Evolutionary conservation across 2,329 filamentous ascomycete species (phyloP).

Genomic region (Dissoconium aciculare): DNA sequence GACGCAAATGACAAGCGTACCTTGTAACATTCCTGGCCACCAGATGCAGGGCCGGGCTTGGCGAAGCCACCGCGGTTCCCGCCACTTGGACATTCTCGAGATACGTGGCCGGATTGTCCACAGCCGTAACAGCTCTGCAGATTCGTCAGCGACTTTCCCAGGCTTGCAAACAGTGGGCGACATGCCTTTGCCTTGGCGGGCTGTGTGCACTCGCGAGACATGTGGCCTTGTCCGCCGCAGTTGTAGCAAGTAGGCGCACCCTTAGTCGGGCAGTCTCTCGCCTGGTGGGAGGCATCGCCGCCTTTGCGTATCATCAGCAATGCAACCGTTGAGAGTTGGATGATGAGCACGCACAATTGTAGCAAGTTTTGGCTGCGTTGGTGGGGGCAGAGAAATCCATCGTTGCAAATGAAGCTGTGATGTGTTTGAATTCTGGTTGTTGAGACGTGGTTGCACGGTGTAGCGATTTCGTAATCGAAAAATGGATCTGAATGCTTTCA

Average conservation of each 20-base stretch:
- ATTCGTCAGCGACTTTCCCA: constrained; percentile 20
- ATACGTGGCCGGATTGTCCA: constrained; percentile 77
- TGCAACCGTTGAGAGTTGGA: no score
- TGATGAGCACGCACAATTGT: constrained; percentile 48
- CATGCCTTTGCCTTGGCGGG: constrained; percentile 71
- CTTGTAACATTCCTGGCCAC: constrained; percentile 34
- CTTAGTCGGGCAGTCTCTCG: constrained; percentile 38
- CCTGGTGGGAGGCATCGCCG: constrained; percentile 35
- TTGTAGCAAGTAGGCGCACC: constrained; percentile 31
- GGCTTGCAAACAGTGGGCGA: constrained; percentile 8
- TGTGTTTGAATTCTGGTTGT: constrained; percentile 7
- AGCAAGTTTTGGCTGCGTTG: constrained; percentile 28
- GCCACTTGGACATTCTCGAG: constrained; percentile 59
- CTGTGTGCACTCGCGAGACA: constrained; percentile 74
- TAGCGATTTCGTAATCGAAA: constrained; percentile 3
- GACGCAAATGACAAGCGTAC: no score
- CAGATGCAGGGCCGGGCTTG: constrained; percentile 27
- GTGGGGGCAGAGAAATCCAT: constrained; percentile 34
- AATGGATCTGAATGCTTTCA: no score
- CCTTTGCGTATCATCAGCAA: constrained; percentile 28
- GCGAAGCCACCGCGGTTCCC: constrained; percentile 32
- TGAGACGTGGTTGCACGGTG: constrained; percentile 4
- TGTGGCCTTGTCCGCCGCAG: constrained; percentile 35
- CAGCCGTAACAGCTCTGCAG: constrained; percentile 41
- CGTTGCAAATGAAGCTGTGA: no score